Evolutionary conservation across 2,329 filamentous ascomycete species (phyloP), one percentile per base, ranked within the genome.

Genomic region (Diaporthe vaccinii): DNA sequence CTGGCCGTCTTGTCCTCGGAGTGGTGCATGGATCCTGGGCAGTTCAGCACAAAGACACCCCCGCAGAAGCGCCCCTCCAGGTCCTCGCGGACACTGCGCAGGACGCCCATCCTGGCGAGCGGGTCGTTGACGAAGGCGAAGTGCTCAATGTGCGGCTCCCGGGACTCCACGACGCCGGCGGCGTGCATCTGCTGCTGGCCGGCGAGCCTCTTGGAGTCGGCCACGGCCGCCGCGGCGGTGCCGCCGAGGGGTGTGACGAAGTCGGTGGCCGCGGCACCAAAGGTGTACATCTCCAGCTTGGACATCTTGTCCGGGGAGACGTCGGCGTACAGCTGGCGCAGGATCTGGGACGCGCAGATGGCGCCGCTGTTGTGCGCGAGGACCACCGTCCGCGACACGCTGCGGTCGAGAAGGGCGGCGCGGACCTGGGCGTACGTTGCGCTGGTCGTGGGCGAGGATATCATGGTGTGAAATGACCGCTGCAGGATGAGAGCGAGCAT

Each of bases 241-340:
- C 80, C 79, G 34, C 82, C 81, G 5, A 83, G 78, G 8, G 84
- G 84, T 25, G 83, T 75, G 44, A 82, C 79, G 76, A 85, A 85
- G 75, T 86, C 84, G 14, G 77, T 78, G 7, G 84, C 82, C 3
- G 83, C 81, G 3, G 84, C 82, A 12, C 86, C 85, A 69, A 87
- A 87, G 0, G 86, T 87, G 79, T 86, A 87, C 22, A 87, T 81
- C 74, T 87, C 84, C 22, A 87, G 80, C 75, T 84, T 85, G 53
- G 81, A 76, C 17, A 84, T 80, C 58, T 82, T 81, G 1, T 83
- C 82, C 0, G 80, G 59, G 9, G 84, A 82, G 3, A 87, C 76
- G 46, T 87, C 85, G 51, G 82, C 79, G 72, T 81, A 83, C 5
- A 87, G 82, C 14, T 82, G 82, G 7, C 82, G 76, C 10, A 86